Evolutionary conservation across 805 yeast genomes (phyloP), one percentile per base, ranked within the genome.

Genomic region (Tetrapisispora namnaoensis): DNA sequence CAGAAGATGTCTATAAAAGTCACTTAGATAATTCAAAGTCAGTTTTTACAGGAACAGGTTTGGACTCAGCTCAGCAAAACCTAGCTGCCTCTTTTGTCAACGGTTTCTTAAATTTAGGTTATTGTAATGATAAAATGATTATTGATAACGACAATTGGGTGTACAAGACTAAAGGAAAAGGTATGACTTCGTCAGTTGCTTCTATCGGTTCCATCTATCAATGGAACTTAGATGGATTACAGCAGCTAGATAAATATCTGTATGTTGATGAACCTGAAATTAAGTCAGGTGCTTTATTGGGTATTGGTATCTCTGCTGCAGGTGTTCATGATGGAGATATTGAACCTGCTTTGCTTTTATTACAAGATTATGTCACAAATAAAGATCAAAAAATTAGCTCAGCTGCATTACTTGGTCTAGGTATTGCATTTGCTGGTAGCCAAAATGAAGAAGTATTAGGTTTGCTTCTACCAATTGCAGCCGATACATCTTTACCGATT

Each of bases 211-310:
- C 95, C 6, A 76, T 93, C 53, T 82, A 82, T 63, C 88, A 87
- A 62, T 93, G 99, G 99, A 86, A 91, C 68, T 79, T 81, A 58
- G 91, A 86, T 56, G 98, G 97, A 54, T 76, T 93, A 55, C 96
- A 91, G 69, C 79, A 79, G 49, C 75, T 93, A 58, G 98, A 93
- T 69, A 86, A 85, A 66, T 90, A 84, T 66, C 72, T 91, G 50
- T 90, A 90, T 61, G 83, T 95, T 4, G 77, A 82, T 17, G 95
- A 89, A 58, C 83, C 80, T 50, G 91, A 87, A 61, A 79, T 90
- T 56, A 88, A 88, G 70, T 96, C 98, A 7, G 99, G 99, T 69
- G 96, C 99, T 5, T 74, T 93, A 50, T 75, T 93, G 55, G 99
- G 98, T 66, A 87, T 88, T 67, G 99, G 98, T 66, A 77, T 93